Conservation (phyloP, 768 basidiomycete species). For the Lactarius tabidus region DNA sequence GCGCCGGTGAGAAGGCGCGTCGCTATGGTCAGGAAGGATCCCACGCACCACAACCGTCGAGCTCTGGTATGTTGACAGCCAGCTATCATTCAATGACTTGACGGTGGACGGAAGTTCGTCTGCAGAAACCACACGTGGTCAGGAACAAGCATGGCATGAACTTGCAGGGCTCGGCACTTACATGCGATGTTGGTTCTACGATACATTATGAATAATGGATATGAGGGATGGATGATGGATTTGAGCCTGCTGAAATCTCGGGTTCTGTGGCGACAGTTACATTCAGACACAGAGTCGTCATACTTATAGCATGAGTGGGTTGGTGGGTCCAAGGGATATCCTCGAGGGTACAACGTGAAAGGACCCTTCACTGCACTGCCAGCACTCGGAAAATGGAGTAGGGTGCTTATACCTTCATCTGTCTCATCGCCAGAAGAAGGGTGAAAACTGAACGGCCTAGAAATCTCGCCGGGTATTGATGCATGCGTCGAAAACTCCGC, state of each 20-base stretch:
- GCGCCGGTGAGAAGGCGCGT: not conserved
- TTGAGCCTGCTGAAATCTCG: not conserved
- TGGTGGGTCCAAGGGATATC: not conserved
- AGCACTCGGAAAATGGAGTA: not conserved
- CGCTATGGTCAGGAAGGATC: not conserved
- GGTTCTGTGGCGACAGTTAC: not conserved
- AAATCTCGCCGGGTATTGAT: not conserved
- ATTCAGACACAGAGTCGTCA: not conserved
- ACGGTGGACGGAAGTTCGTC: conserved; percentile 24
- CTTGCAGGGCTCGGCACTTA: not conserved
- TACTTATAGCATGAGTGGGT: conserved; percentile 3
- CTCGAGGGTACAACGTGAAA: conserved; percentile 10
- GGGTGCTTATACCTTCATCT: not conserved
- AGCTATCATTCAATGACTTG: conserved; percentile 23
- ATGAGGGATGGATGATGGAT: not conserved
- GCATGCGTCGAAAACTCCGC: conserved; percentile 2
- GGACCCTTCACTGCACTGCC: not conserved
- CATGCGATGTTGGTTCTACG: conserved; percentile 22
- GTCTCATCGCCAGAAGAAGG: not conserved
- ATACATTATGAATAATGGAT: conserved; percentile 8
- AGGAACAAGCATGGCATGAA: not conserved
- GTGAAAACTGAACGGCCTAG: not conserved
- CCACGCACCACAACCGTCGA: conserved; percentile 16
- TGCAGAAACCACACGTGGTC: conserved; percentile 6
- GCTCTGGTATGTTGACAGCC: conserved; percentile 23